These are phyloP conservation scores for Bruguiera gymnorhiza DNA, from an alignment of 345 rosid species.

Conservation along the genomic window DNA sequence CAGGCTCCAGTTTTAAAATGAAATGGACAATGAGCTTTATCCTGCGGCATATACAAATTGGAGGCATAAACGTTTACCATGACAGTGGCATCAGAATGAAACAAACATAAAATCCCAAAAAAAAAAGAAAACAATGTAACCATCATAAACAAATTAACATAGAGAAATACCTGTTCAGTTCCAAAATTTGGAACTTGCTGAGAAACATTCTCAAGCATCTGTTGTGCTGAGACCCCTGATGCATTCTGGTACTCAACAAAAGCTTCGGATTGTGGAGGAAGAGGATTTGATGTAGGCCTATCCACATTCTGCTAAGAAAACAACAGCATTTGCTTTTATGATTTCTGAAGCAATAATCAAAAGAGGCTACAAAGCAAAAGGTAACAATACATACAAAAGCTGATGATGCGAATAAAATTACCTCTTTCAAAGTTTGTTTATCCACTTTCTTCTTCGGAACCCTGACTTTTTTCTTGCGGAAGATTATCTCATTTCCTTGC, in stretches of 20 bases:
- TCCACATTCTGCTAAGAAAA: slow-evolving; percentile 51
- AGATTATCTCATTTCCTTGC: slow-evolving; percentile 83
- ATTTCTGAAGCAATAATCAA: neutral
- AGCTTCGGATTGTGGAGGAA: slow-evolving; percentile 75
- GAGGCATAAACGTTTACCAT: neutral
- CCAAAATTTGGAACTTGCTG: slow-evolving; percentile 91
- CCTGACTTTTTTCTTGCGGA: slow-evolving; percentile 71
- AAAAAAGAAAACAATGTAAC: neutral
- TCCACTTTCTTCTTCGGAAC: slow-evolving; percentile 53
- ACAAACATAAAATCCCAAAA: neutral
- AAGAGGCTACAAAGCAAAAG: neutral
- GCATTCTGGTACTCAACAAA: slow-evolving; percentile 44
- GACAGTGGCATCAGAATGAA: neutral
- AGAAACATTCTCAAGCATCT: slow-evolving; percentile 67
- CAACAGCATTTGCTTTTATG: neutral
- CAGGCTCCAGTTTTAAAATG: slow-evolving; percentile 95
- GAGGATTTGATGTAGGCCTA: slow-evolving; percentile 89
- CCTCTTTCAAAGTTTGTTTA: slow-evolving; percentile 43
- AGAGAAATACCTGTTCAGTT: slow-evolving; percentile 68
- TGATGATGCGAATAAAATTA: slow-evolving; percentile 6
- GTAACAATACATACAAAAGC: neutral
- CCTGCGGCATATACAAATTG: slow-evolving; percentile 40
- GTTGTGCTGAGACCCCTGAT: slow-evolving; percentile 52
- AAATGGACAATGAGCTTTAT: slow-evolving; percentile 98
- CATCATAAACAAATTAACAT: neutral